These are phyloP conservation scores for Xylaria acuta DNA, from an alignment of 495 filamentous ascomycete genomes.

Conservation along the genomic window DNA sequence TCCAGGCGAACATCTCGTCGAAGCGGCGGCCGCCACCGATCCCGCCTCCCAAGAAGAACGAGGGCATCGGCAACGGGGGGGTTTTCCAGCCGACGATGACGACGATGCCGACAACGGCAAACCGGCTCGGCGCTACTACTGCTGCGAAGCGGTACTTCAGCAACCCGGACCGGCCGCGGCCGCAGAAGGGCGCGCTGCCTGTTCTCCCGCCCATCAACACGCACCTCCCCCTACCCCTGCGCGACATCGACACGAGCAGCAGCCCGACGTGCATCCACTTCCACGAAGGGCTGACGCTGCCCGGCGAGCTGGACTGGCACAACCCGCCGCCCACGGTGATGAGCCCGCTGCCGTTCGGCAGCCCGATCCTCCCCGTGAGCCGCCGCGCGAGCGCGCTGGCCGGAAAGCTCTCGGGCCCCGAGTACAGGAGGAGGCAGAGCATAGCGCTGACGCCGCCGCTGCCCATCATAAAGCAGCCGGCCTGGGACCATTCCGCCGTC, in stretches of 20 bases:
- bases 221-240: background rate
- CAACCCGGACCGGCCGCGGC: background rate
- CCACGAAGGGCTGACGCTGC: constrained; percentile 22
- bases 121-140: background rate
- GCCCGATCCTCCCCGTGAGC: constrained; percentile 11
- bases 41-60: constrained; percentile 4
- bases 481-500: constrained; percentile 20
- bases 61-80: background rate
- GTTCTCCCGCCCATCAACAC: constrained; percentile 11
- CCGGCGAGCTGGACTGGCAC: constrained; percentile 24
- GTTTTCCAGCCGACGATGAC: background rate
- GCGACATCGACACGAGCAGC: constrained; percentile 17
- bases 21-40: constrained; percentile 6
- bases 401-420: constrained; percentile 12
- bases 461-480: constrained; percentile 16
- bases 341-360: background rate
- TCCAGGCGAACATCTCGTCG: background rate
- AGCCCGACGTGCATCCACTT: constrained; percentile 23
- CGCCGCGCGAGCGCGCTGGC: constrained; percentile 12
- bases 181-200: background rate
- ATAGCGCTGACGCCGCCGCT: constrained; percentile 13
- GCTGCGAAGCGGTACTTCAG: background rate
- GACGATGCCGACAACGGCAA: background rate
- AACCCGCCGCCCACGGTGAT: background rate
- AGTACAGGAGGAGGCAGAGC: background rate